Conservation (phyloP, 306 rosid species). For the Inga leiocalycina region DNA sequence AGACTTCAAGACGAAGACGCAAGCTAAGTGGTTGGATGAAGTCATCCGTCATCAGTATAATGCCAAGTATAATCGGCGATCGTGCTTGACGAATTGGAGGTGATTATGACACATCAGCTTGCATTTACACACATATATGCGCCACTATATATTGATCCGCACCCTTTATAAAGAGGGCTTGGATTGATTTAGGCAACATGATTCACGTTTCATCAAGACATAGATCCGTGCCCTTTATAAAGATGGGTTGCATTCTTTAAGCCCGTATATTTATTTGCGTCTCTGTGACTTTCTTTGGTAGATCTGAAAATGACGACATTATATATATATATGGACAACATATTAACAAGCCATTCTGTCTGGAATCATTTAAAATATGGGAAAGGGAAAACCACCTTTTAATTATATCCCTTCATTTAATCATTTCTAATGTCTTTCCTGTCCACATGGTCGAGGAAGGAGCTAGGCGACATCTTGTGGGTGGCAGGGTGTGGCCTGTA, state of each 20-base stretch:
- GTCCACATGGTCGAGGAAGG: neutral
- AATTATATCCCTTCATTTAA: neutral
- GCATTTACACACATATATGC: neutral
- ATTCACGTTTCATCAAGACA: neutral
- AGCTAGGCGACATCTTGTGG: neutral
- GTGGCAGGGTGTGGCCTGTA: neutral
- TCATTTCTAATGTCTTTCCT: too few species aligned
- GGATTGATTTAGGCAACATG: neutral
- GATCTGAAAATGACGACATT: neutral
- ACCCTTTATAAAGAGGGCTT: too few species aligned
- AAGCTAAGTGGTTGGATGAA: neutral
- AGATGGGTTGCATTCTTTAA: neutral
- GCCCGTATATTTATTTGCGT: too few species aligned
- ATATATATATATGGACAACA: too few species aligned
- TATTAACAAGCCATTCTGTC: too few species aligned
- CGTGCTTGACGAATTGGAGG: neutral
- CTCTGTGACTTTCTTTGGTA: neutral
- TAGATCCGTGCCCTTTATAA: neutral
- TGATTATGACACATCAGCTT: neutral
- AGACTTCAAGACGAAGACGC: constrained; percentile 18
- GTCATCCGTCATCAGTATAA: constrained; percentile 13
- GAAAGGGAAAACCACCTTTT: neutral
- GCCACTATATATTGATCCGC: neutral
- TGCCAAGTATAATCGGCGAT: neutral
- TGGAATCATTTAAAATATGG: too few species aligned